phyloP scores from a whole-genome alignment of 805 yeast species.

The Candida montana region DNA sequence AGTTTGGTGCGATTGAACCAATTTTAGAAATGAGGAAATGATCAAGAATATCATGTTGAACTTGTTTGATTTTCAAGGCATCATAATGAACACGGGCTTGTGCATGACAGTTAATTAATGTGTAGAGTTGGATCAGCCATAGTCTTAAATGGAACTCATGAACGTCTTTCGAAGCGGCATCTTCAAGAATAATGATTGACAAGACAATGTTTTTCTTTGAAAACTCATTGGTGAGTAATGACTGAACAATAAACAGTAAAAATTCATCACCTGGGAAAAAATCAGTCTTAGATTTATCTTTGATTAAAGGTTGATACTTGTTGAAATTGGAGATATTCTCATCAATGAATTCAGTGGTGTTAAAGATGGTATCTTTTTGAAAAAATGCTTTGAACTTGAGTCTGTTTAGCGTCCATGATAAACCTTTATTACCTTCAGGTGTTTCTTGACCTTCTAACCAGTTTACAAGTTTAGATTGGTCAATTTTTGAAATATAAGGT shows the following conservation, averaged over 20 bases:
- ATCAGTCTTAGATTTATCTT: conserved; percentile 51
- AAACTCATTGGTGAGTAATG: conserved; percentile 23
- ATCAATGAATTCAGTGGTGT: conserved; percentile 21
- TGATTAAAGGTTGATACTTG: conserved; percentile 31
- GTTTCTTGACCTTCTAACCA: conserved; percentile 23
- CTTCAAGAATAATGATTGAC: conserved; percentile 53
- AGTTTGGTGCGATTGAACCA: conserved; percentile 40
- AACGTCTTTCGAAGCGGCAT: conserved; percentile 49
- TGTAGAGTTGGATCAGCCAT: conserved; percentile 66
- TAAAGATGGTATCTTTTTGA: conserved; percentile 19
- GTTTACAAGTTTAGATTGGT: conserved; percentile 11
- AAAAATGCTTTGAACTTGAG: conserved; percentile 44
- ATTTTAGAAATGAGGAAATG: conserved; percentile 46
- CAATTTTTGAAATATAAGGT: conserved; percentile 21
- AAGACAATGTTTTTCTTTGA: conserved; percentile 28
- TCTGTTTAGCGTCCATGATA: conserved; percentile 34
- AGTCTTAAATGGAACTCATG: conserved; percentile 66
- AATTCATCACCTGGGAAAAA: conserved; percentile 67
- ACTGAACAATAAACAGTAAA: conserved; percentile 48
- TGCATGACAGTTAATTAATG: conserved; percentile 48
- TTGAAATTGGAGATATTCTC: conserved; percentile 37
- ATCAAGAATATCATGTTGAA: conserved; percentile 71
- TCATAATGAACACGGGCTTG: conserved; percentile 47
- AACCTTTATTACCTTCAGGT: conserved; percentile 18
- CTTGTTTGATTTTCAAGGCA: conserved; percentile 57